These are phyloP conservation scores for Schoenoplectus tabernaemontani DNA, from an alignment of 202 grass and related monocot species.

Conservation along the genomic window DNA sequence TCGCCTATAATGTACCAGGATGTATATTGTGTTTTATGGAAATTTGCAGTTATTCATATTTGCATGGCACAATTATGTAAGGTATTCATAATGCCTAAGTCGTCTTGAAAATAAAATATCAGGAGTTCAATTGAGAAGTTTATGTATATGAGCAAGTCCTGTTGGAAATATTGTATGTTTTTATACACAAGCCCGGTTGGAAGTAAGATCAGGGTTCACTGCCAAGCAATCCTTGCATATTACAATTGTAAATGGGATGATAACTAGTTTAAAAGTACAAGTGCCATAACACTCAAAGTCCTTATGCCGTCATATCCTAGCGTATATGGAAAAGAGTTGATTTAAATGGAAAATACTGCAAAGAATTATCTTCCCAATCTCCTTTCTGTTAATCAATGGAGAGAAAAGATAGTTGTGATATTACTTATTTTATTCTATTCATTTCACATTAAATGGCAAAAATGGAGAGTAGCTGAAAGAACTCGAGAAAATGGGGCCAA, in stretches of 20 bases:
- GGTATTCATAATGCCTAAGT: neutral
- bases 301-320: neutral
- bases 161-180: neutral
- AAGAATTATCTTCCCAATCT: neutral
- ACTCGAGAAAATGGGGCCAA: constrained; percentile 92
- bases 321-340: neutral
- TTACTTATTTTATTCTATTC: neutral
- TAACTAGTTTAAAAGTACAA: neutral
- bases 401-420: neutral
- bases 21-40: too few relatives aligned
- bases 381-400: neutral
- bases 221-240: neutral
- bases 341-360: neutral
- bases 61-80: too few relatives aligned
- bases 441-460: neutral
- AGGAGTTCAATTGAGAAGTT: neutral
- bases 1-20: neutral
- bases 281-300: neutral
- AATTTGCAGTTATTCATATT: too few relatives aligned
- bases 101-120: neutral
- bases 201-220: neutral
- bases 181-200: neutral
- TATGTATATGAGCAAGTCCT: neutral
- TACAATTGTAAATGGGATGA: too few relatives aligned
- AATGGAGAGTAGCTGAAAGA: constrained; percentile 62